phyloP scores from a whole-genome alignment of 1,139 yeast species.

The Geotrichum citri-aurantii region DNA sequence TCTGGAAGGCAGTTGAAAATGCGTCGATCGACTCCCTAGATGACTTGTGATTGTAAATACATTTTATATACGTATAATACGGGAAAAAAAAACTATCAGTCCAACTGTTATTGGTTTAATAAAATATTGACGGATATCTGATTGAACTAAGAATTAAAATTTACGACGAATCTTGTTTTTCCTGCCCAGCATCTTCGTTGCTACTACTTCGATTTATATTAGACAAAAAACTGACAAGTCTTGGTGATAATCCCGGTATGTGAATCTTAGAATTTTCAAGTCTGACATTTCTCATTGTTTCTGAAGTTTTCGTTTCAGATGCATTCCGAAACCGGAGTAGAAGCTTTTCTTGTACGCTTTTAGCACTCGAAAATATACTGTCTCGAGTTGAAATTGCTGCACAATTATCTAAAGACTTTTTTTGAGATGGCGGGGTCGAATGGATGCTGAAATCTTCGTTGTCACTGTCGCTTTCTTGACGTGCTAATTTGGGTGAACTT shows the following conservation, averaged over 20 bases:
- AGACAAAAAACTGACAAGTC: not conserved
- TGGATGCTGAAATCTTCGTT: not conserved
- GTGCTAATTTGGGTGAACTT: not conserved
- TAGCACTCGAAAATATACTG: not conserved
- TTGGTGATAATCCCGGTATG: not conserved
- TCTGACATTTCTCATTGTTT: not conserved
- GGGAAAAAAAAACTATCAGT: too few species aligned
- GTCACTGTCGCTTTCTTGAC: not conserved
- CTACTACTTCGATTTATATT: not conserved
- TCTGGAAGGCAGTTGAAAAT: conserved; percentile 56
- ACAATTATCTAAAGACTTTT: not conserved
- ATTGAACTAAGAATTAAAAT: not conserved
- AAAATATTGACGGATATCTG: not conserved
- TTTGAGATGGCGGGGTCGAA: not conserved
- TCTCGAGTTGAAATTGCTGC: not conserved
- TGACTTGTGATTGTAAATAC: conserved; percentile 11
- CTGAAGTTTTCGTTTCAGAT: not conserved
- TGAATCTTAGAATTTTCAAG: not conserved
- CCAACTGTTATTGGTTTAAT: not conserved
- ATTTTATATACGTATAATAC: too few species aligned
- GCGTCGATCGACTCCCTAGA: conserved; percentile 11
- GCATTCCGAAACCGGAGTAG: not conserved
- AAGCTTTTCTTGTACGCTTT: conserved; percentile 2
- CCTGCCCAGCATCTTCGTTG: not conserved
- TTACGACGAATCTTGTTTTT: not conserved